phyloP scores from a whole-genome alignment of 176 grass and related monocot genomes.

The Carex parvula region DNA sequence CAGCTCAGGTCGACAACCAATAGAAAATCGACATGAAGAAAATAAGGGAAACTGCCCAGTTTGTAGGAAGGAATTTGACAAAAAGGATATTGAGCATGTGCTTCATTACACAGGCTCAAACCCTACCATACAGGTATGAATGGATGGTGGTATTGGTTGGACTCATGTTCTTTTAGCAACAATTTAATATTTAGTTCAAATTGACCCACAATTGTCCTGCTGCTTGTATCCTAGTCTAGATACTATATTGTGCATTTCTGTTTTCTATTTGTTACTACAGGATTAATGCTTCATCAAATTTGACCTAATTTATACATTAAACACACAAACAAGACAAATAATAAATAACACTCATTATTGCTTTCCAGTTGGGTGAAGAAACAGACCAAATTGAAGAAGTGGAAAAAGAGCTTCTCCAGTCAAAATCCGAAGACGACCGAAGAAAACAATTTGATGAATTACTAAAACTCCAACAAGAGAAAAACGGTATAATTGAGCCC shows the following conservation, averaged over 20 bases:
- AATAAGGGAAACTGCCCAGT: constrained; percentile 84
- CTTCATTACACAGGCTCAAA: constrained; percentile 45
- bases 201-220: background rate
- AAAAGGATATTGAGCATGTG: constrained; percentile 89
- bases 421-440: constrained; percentile 51
- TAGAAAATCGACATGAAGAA: constrained; percentile 51
- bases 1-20: constrained; percentile 40
- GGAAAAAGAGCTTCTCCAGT: constrained; percentile 57
- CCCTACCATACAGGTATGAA: constrained; percentile 48
- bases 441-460: constrained; percentile 48
- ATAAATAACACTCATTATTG: background rate
- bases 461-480: constrained; percentile 68
- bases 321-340: background rate
- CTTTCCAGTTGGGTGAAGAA: constrained; percentile 7
- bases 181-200: background rate
- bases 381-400: constrained; percentile 35
- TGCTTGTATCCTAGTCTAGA: background rate
- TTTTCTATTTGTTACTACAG: background rate
- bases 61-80: constrained; percentile 88
- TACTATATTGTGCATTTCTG: background rate
- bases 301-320: background rate
- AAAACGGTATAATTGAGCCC: constrained; percentile 72
- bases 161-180: background rate
- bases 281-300: background rate
- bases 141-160: constrained; percentile 7